Base-by-base conservation (phyloP, 805 yeast genomes). In the Ogataea trehalophila region DNA sequence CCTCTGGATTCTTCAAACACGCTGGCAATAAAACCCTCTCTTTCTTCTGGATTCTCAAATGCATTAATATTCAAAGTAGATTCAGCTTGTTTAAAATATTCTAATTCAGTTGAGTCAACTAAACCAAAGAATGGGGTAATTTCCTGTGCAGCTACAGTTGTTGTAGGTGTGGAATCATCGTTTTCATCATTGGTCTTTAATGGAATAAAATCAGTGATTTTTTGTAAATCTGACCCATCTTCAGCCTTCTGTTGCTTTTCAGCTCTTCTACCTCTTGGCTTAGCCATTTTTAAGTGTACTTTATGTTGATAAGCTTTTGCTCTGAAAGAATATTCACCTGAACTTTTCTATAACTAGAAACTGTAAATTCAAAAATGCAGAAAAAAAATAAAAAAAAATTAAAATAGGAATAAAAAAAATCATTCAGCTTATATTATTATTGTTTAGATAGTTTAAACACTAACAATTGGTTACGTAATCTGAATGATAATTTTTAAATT, bases 31-130 rank as follows among this genome's bases (percentile, higher is more conserved):
- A 92, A 90, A 1, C 85, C 83, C 7, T 64, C 66, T 55, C 83
- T 77, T 53, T 91, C 97, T 46, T 87, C 96, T 4, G 77, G 73
- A 16, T 73, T 68, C 17, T 79, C 87, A 60, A 92, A 88, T 0
- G 94, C 85, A 66, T 90, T 81, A 37, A 89, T 76, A 41, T 90
- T 83, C 39, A 92, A 71, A 0, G 94, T 86, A 4, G 90, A 79
- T 66, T 92, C 98, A 0, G 97, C 96, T 59, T 85, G 89, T 59
- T 88, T 89, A 73, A 92, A 94, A 66, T 94, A 92, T 52, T 90
- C 97, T 38, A 88, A 68, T 65, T 92, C 98, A 29, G 79, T 76
- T 4, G 90, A 67, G 63, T 89, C 96, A 11, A 92, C 83, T 35
- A 92, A 73, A 20, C 99, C 99, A 65, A 83, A 94, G 62, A 91